Percentiles rank a stretch among this genome's conserved stretches.
These are phyloP conservation scores for Schizophyllum amplum DNA, from an alignment of 1,284 basidiomycete species.

Conservation along the genomic window DNA sequence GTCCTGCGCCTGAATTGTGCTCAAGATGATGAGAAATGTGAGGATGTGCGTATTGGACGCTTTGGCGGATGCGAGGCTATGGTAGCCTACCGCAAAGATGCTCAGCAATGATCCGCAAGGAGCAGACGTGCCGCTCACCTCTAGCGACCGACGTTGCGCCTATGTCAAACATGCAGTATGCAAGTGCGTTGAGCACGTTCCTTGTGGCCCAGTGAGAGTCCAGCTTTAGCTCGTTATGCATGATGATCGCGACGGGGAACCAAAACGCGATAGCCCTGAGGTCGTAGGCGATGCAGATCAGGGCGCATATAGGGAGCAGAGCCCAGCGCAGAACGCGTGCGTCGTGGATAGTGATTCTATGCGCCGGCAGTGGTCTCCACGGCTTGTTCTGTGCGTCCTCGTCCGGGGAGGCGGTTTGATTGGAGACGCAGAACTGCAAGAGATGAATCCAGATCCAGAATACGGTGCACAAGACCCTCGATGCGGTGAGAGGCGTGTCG, in stretches of 20 bases:
- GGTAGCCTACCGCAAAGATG: too few species aligned
- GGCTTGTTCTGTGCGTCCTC: constrained; percentile 28
- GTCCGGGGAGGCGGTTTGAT: constrained; percentile 24
- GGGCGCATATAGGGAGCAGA: constrained; percentile 7
- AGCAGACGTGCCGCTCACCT: too few species aligned
- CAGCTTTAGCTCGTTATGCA: constrained; percentile 20
- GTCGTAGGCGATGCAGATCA: constrained; percentile 13
- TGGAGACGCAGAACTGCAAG: constrained; percentile 32
- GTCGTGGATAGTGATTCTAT: constrained; percentile 16
- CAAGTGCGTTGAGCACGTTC: constrained; percentile 23
- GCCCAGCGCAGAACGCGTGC: constrained; percentile 22
- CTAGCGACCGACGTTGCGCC: too few species aligned
- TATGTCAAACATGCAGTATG: constrained; percentile 24
- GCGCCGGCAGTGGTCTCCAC: constrained; percentile 27
- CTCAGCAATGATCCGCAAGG: too few species aligned
- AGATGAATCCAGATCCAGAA: constrained; percentile 37
- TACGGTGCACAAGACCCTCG: constrained; percentile 3
- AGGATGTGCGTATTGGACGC: not conserved
- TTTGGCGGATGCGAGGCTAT: not conserved
- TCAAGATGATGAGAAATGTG: constrained; percentile 16
- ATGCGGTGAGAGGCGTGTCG: not conserved
- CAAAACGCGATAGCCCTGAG: constrained; percentile 14
- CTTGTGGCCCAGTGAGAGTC: constrained; percentile 18
- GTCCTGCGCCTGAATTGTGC: constrained; percentile 32
- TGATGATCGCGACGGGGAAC: constrained; percentile 1